Evolutionary conservation across 129 eudicot genomes (phyloP).

Genomic region (Tagetes patula): DNA sequence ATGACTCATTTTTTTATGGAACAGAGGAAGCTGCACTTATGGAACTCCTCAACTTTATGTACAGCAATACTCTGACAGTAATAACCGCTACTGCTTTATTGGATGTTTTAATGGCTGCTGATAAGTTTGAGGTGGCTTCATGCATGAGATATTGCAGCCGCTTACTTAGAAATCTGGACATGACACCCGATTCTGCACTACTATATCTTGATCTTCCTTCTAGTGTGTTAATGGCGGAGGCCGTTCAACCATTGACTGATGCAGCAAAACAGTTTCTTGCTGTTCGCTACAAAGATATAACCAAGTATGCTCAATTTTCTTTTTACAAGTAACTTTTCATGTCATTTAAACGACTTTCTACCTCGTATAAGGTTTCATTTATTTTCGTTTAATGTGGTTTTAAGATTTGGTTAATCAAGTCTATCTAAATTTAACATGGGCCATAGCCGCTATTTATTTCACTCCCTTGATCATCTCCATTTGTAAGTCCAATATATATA

Average conservation of each 20-base stretch:
- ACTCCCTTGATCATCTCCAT: not conserved
- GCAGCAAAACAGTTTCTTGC: conserved; percentile 73
- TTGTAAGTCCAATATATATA: not conserved
- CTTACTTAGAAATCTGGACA: conserved; percentile 54
- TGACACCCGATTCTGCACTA: conserved; percentile 80
- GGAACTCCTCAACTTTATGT: conserved; percentile 85
- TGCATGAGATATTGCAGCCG: conserved; percentile 79
- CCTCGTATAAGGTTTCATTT: not conserved
- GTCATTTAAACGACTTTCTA: not conserved
- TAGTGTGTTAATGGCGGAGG: conserved; percentile 73
- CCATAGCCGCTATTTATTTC: not conserved
- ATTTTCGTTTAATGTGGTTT: not conserved
- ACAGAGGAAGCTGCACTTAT: conserved; percentile 80
- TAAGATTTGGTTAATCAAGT: not conserved
- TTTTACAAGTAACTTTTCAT: not conserved
- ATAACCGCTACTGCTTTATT: conserved; percentile 58
- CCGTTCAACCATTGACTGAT: conserved; percentile 80
- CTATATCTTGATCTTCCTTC: conserved; percentile 74
- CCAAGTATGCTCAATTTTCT: conserved; percentile 46
- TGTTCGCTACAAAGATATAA: conserved; percentile 65
- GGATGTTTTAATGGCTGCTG: conserved; percentile 83
- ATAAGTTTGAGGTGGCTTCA: conserved; percentile 74
- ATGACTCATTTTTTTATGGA: conserved; percentile 24
- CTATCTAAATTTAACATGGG: not conserved
- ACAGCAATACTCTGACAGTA: conserved; percentile 64